Evolutionary conservation across 2,329 filamentous ascomycete species (phyloP), one percentile per base, ranked within the genome.

Genomic region (Penicillium sp.): DNA sequence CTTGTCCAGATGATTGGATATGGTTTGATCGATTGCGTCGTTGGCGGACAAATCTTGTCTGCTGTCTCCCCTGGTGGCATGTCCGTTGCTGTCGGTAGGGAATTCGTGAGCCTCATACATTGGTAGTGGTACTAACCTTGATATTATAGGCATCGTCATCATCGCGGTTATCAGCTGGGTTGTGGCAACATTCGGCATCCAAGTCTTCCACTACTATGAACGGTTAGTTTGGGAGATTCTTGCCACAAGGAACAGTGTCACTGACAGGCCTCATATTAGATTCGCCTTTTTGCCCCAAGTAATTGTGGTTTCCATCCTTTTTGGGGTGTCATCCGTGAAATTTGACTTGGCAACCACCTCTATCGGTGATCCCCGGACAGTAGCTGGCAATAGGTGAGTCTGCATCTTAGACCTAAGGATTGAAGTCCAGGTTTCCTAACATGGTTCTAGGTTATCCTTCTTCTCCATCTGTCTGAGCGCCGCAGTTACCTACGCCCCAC

Each of bases 391-490:
- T 31, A 70, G 74, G 72, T 74, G 59, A 53, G 62, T 47, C 10
- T 25, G 5, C 15, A 45, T 16, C 4, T 36, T 2, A 29, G 19
- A 27, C 11, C 3, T 5, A 7, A 27, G 4, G 31, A 25, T 21
- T 2, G 15, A 33, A 31, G 31, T 7, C n/a, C 2, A 15, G 16
- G 0, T 33, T 5, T 25, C 16, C 25, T 23, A 29, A 40, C 25
- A n/a, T 25, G 2, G n/a, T 46, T 16, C 27, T 19, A 76, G 75
- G 41, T 75, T 91, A 33, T 87, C 85, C 5, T 91, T 89, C 72
- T 88, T 91, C 71, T 87, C 84, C 11, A 77, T 91, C 46, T 88
- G 84, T 62, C 77, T 89, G 13, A 85, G 86, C 23, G 82, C 83
- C 2, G 84, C 84, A 8, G 82, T 88, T 52, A 87, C 85, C 1